phyloP scores from a whole-genome alignment of 2,329 filamentous ascomycete genomes.

The Xylaria sp. region DNA sequence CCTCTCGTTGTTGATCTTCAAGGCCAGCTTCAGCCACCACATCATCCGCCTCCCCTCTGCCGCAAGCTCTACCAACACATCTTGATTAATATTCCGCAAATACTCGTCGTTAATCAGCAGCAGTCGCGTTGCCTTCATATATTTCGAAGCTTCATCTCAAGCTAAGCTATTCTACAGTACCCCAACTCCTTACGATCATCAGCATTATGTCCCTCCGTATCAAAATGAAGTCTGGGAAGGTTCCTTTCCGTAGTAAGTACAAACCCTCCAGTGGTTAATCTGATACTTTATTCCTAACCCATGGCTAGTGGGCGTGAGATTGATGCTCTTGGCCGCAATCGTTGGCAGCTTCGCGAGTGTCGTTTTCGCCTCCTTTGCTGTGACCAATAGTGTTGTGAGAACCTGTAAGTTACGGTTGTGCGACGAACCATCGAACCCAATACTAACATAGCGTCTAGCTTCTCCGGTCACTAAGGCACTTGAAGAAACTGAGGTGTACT shows the following conservation, averaged over 20 bases:
- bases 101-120: background rate
- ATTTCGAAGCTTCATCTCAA: background rate
- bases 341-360: slow-evolving; percentile 10
- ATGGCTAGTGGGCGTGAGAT: slow-evolving; percentile 3
- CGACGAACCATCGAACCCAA: background rate
- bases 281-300: slow-evolving; percentile 1
- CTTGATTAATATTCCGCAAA: background rate
- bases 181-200: background rate
- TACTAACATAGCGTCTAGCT: slow-evolving; percentile 13
- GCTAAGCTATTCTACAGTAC: slow-evolving; percentile 1
- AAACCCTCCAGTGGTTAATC: background rate
- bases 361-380: background rate
- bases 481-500: background rate
- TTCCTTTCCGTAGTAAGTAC: slow-evolving; percentile 12
- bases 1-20: background rate
- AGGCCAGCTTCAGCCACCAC: background rate
- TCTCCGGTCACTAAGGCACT: background rate
- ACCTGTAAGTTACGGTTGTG: slow-evolving; percentile 6
- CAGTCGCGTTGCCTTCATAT: background rate
- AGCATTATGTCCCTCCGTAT: slow-evolving; percentile 7
- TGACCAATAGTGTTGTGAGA: background rate
- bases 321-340: background rate
- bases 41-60: background rate
- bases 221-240: background rate
- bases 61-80: background rate